Evolutionary conservation across 2,329 filamentous ascomycete species (phyloP).

Genomic region (Xylaria sp.): DNA sequence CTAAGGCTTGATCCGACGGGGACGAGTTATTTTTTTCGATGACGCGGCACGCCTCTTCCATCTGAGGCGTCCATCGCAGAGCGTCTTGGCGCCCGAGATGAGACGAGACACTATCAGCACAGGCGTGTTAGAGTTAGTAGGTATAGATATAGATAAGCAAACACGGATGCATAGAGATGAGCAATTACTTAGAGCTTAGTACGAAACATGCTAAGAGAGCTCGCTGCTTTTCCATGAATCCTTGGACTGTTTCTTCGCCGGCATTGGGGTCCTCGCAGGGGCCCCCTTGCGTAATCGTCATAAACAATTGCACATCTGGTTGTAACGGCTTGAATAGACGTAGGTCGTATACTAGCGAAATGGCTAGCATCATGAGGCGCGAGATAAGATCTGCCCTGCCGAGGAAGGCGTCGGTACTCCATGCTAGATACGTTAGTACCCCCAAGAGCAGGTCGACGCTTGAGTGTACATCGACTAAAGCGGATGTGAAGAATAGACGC

Average conservation of each 20-base stretch:
- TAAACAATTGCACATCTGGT: slow-evolving; percentile 46
- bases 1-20: slow-evolving; percentile 48
- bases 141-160: neutral
- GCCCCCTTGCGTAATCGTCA: slow-evolving; percentile 49
- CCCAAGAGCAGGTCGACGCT: slow-evolving; percentile 53
- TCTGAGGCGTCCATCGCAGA: slow-evolving; percentile 53
- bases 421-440: slow-evolving; percentile 52
- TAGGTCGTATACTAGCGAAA: slow-evolving; percentile 53
- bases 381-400: slow-evolving; percentile 48
- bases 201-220: slow-evolving; percentile 50
- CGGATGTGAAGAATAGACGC: slow-evolving; percentile 46
- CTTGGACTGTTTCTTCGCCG: slow-evolving; percentile 38
- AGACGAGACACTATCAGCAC: slow-evolving; percentile 46
- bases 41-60: slow-evolving; percentile 52
- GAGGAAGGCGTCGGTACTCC: slow-evolving; percentile 53
- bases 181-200: slow-evolving; percentile 44
- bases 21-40: slow-evolving; percentile 45
- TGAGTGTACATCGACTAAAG: slow-evolving; percentile 45
- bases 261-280: slow-evolving; percentile 33
- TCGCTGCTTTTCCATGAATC: slow-evolving; percentile 45
- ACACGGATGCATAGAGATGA: neutral
- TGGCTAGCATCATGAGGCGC: slow-evolving; percentile 53
- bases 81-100: slow-evolving; percentile 51
- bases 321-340: slow-evolving; percentile 50
- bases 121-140: slow-evolving; percentile 5